phyloP scores from a whole-genome alignment of 2,329 filamentous ascomycete genomes.

The Trichoderma asperellum region DNA sequence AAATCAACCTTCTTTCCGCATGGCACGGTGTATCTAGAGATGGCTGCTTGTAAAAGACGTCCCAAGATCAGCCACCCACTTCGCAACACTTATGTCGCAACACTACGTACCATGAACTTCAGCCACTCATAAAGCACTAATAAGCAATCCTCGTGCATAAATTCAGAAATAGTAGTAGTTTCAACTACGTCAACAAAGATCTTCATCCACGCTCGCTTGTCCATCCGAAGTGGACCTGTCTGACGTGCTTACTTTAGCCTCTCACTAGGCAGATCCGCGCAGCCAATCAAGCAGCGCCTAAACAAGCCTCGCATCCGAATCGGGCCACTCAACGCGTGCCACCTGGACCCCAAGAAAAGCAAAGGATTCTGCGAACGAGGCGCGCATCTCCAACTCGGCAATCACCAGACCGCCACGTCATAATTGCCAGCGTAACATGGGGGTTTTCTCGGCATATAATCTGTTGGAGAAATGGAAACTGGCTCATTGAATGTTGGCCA shows the following conservation, averaged over 20 bases:
- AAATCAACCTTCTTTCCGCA: background rate
- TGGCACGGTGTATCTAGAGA: too few species aligned
- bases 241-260: background rate
- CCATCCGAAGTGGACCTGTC: background rate
- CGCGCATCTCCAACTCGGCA: background rate
- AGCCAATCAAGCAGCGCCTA: conserved; percentile 5
- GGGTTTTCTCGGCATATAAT: background rate
- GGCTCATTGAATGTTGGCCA: too few species aligned
- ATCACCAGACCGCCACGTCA: background rate
- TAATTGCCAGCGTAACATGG: background rate
- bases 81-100: too few species aligned
- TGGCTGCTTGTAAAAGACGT: too few species aligned
- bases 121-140: too few species aligned
- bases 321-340: conserved; percentile 10
- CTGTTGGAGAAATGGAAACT: background rate
- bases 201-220: too few species aligned
- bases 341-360: background rate
- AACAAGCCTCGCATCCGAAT: background rate
- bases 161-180: too few species aligned
- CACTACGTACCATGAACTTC: too few species aligned
- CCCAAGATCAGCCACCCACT: too few species aligned
- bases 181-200: background rate
- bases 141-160: too few species aligned
- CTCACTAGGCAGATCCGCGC: background rate
- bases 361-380: background rate